phyloP scores from a whole-genome alignment of 2,329 filamentous ascomycete species.

The Botrytis elliptica region DNA sequence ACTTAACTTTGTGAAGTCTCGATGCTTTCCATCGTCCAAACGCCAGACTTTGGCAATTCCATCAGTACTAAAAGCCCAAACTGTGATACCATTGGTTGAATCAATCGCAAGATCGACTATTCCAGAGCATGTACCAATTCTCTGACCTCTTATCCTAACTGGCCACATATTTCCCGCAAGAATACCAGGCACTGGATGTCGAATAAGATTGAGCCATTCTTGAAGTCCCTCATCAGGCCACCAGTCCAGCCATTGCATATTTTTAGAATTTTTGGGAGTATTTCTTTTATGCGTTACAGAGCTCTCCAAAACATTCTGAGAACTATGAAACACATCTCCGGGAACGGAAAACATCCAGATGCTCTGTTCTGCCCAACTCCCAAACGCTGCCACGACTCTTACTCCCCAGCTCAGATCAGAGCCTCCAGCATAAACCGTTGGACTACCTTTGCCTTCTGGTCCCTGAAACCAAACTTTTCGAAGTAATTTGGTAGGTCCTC shows the following conservation, averaged over 20 bases:
- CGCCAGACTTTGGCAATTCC: slow-evolving; percentile 49
- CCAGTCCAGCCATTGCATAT: slow-evolving; percentile 41
- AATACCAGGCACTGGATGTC: slow-evolving; percentile 27
- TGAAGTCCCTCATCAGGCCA: slow-evolving; percentile 42
- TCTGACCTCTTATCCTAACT: slow-evolving; percentile 48
- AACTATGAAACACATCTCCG: slow-evolving; percentile 49
- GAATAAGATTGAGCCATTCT: slow-evolving; percentile 39
- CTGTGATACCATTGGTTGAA: slow-evolving; percentile 45
- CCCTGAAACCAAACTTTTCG: slow-evolving; percentile 55
- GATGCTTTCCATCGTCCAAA: slow-evolving; percentile 39
- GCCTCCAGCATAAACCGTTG: slow-evolving; percentile 55
- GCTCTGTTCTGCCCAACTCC: slow-evolving; percentile 42
- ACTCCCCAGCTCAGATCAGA: slow-evolving; percentile 58
- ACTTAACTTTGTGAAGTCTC: slow-evolving; percentile 19
- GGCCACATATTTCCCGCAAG: slow-evolving; percentile 45
- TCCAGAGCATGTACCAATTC: slow-evolving; percentile 47
- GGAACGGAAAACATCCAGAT: slow-evolving; percentile 63
- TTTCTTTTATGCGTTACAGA: slow-evolving; percentile 22
- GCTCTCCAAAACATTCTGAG: slow-evolving; percentile 18
- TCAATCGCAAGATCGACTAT: slow-evolving; percentile 52
- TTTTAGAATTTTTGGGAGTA: slow-evolving; percentile 20
- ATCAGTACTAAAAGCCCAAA: slow-evolving; percentile 52
- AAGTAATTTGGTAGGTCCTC: slow-evolving; percentile 55
- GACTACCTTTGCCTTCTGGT: slow-evolving; percentile 40
- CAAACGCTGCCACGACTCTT: slow-evolving; percentile 57